Base-by-base conservation (phyloP, 768 basidiomycete species). In the Leccinum boreale region DNA sequence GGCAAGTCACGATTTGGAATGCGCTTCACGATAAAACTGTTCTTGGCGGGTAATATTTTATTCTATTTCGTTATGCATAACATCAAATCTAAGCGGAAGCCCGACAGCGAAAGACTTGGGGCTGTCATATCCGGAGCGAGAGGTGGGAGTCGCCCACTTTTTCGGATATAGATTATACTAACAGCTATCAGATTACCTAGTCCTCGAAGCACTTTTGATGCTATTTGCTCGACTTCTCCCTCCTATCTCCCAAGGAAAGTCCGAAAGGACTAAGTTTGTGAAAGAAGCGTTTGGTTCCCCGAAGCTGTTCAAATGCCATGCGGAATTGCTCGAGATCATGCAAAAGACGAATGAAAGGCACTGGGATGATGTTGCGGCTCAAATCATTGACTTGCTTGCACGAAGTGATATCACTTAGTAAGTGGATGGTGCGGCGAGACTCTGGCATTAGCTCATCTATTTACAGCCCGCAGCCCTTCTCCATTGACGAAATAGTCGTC, bases 381-480 rank as follows among this genome's bases (percentile, higher is more conserved):
- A 76, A 60, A 79, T 87, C 17, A 69, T 81, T 1, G 76, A 82
- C 54, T 64, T 70, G 17, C 70, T 88, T 10, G 80, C 84, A 12
- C 67, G 62, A 14, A 73, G 68, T 21, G 78, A 81, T 58, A 65
- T 81, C 3, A 67, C 73, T 15, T 86, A 75, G 85, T 86, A 55
- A 58, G 84, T 72, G 21, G 31, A 61, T 33, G 42, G 46, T 45
- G 54, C 21, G 24, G 19, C 21, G 24, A 48, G n/a, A 15, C 7
- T 46, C 49, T 15, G 39, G 54, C 17, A 45, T 57, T 51, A 46
- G 67, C 52, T 11, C 28, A 19, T 35, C 35, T 53, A 26, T 58
- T 55, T 21, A 1, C 50, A 88, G 86, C 60, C 85, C 86, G 11
- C 86, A 88, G 57, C 81, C 84, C 11, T 86, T 87, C 60, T 67